Base-by-base conservation (phyloP, 352 stramenopile genomes). In the Phytophthora crassamura region DNA sequence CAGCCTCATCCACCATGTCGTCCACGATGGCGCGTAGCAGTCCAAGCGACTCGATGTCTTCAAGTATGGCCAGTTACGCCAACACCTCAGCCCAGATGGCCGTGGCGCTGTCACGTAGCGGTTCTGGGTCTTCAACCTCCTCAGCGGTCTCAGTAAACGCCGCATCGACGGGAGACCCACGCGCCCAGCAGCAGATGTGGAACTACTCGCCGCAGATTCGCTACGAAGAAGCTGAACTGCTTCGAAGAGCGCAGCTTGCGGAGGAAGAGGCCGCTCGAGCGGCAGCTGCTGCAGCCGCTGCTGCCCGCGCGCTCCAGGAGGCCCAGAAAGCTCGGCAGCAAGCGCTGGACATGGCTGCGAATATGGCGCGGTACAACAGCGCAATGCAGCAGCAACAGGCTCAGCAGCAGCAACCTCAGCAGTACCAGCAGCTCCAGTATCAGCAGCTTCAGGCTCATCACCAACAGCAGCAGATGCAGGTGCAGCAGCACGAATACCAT, bases 241-340 rank as follows among this genome's bases (percentile, higher is more conserved):
- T 95, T 10, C 78, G 83, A 9, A 75, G 82, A 32, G 83, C 86
- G 47, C 79, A 89, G 40, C 80, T 80, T 8, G 88, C 88, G 3
- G 86, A 96, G 57, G 88, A 96, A 75, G 88, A 96, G 38, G 88
- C 88, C 10, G 80, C 84, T 22, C 74, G 84, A 25, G 88, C 88
- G 14, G 82, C 85, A 10, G 86, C 82, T 1, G 86, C 82, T 0
- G 88, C 88, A 0, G 84, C 82, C 0, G 88, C 84, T 4, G 88
- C 88, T 9, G 86, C 88, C 0, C 73, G 84, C 41, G 87, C 87
- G 6, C 72, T 93, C 2, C 85, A 93, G 35, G 87, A 93, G 49
- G 87, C 87, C 0, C 81, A 90, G 18, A 78, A 93, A 47, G 88
- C 88, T 11, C 83, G 86, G 0, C 80, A 93, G 34, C 82, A 94